Base-by-base conservation (phyloP, 495 filamentous ascomycete species). In the Penicillium desertorum region DNA sequence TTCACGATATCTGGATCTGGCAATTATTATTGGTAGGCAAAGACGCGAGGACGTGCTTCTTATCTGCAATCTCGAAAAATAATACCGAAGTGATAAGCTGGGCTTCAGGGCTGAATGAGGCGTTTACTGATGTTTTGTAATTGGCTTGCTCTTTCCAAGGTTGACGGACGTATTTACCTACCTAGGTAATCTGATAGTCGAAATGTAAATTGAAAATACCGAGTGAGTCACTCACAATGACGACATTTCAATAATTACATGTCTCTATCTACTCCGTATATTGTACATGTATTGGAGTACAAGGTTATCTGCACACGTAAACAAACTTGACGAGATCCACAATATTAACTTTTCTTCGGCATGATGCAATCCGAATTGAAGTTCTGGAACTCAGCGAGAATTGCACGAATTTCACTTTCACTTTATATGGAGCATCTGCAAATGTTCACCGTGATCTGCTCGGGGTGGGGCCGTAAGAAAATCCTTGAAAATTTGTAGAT, bases 361-460 rank as follows among this genome's bases (percentile, higher is more conserved):
- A 54, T 67, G 59, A 60, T 60, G 59, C 43, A 58, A 58, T 48
- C 23, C 37, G 32, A 58, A 32, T 46, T 39, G 43, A 48, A 46
- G 46, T 67, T 62, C 59, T 64, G 62, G 59, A 60, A 58, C 51
- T 41, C 56, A 56, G 56, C 58, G 53, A 37, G 20, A 59, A 46
- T 39, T 25, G 5, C 5, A 5, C 5, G 23, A 25, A 25, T 25
- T 25, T 25, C 23, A 25, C 4, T 25, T 25, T 25, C 5, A 25
- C 23, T 41, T 41, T 37, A 29, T 30, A 53, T 62, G 55, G 59
- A 65, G 48, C 44, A 32, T 50, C 39, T 50, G 55, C 23, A 52
- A 58, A 51, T 54, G 29, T 36, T 63, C 55, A 59, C 48, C 54
- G 52, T 62, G 60, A 69, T 66, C 60, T 60, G 43, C 59, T 25